Base-by-base conservation (phyloP, 495 filamentous ascomycete genomes). In the Podospora didyma region DNA sequence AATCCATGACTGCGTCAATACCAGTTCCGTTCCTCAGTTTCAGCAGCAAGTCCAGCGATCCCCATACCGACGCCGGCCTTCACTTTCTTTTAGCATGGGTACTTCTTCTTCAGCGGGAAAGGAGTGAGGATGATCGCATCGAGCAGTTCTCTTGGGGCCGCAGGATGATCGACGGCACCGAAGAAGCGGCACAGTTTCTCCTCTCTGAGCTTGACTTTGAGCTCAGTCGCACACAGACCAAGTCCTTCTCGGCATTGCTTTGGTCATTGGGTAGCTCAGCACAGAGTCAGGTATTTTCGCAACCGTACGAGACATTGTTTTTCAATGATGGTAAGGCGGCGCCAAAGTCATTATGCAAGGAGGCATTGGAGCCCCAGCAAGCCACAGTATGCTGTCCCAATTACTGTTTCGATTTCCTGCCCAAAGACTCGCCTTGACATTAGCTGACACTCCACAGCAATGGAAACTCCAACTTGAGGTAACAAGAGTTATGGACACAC, bases 381-480 rank as follows among this genome's bases (percentile, higher is more conserved):
- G 12, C 58, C 52, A 44, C 26, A 7, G 49, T 57, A 53, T 12
- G 59, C n/a, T n/a, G n/a, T n/a, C n/a, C n/a, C n/a, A n/a, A n/a
- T n/a, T 44, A 4, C 12, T 34, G 10, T 14, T 28, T 14, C 10
- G 1, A 22, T n/a, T 11, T 14, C 7, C 26, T 9, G 16, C 10
- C 11, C 5, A 37, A 26, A 19, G 17, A 26, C 34, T 16, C 55
- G 35, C 39, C 5, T n/a, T n/a, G n/a, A n/a, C n/a, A n/a, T n/a
- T n/a, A n/a, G 12, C 10, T 51, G 11, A 51, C 49, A 51, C 19
- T 14, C 51, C 47, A 5, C 17, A 41, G 57, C 46, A 57, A 19
- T 63, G 54, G 53, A 34, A 12, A 10, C 58, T 61, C 41, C 61
- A 56, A 37, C 35, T 63, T 0, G 54, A 60, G n/a, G 47, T 58